A percentile compares a stretch with the other conserved stretches of the same genome.
Conservation (phyloP, 2,329 filamentous ascomycete species). For the Tolypocladium pustulatum region DNA sequence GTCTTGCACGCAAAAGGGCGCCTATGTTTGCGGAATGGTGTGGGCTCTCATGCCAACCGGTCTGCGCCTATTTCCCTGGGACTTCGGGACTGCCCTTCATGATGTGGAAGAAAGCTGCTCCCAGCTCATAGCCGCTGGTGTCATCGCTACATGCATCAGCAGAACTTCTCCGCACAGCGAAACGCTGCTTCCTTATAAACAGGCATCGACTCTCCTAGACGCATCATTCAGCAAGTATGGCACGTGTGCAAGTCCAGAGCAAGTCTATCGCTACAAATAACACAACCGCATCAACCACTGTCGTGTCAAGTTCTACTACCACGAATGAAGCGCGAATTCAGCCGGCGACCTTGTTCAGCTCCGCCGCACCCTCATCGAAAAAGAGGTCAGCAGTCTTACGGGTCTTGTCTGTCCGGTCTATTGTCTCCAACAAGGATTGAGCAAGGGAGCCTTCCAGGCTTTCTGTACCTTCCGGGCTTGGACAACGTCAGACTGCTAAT, state of each 20-base stretch:
- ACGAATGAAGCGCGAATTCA: not conserved
- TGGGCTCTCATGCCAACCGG: not conserved
- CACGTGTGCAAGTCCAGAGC: not conserved
- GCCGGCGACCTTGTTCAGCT: too few species aligned
- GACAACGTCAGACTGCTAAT: not conserved
- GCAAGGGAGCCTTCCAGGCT: not conserved
- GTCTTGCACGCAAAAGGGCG: not conserved
- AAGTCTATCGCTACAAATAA: not conserved
- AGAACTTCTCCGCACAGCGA: not conserved
- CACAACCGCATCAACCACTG: not conserved
- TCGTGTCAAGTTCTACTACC: not conserved
- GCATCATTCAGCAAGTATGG: not conserved
- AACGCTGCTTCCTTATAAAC: not conserved
- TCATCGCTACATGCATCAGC: not conserved
- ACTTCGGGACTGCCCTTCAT: not conserved
- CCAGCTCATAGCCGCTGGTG: not conserved
- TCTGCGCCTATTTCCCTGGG: not conserved
- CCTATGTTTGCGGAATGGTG: not conserved
- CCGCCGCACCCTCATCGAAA: too few species aligned
- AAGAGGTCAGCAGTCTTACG: too few species aligned
- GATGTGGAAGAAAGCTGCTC: not conserved
- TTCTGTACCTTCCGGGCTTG: not conserved
- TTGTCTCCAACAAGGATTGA: not conserved
- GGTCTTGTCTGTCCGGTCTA: too few species aligned
- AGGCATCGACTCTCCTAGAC: not conserved